Percentiles rank a stretch among this genome's conserved stretches.
Evolutionary conservation across 805 yeast species (phyloP).

Genomic region (Monosporozyma yasuniensis): DNA sequence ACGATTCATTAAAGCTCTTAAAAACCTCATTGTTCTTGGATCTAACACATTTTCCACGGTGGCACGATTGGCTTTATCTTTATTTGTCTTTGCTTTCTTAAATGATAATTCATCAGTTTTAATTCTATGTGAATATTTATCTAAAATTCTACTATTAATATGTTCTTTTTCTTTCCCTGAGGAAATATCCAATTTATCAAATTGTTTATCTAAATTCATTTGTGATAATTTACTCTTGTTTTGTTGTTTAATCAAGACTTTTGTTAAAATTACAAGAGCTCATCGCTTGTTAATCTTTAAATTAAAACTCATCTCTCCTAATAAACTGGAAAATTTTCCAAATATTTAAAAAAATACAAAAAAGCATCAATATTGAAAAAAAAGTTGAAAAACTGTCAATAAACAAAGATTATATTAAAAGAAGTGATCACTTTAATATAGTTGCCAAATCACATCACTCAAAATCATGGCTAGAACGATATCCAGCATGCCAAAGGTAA

Average conservation of each 20-base stretch:
- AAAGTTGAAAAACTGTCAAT: too few species aligned
- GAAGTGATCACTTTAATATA: background rate
- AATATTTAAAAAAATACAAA: background rate
- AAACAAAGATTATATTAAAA: background rate
- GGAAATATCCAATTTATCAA: constrained; percentile 12
- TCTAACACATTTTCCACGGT: constrained; percentile 95
- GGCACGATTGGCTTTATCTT: constrained; percentile 87
- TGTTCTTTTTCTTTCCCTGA: constrained; percentile 18
- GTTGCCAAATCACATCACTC: background rate
- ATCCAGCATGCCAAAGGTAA: constrained; percentile 15
- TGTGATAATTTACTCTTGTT: background rate
- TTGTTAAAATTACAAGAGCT: background rate
- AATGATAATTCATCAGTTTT: constrained; percentile 51
- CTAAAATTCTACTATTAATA: constrained; percentile 43
- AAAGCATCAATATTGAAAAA: background rate
- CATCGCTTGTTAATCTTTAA: background rate
- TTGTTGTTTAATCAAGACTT: too few species aligned
- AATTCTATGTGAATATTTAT: constrained; percentile 54
- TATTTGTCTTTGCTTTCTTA: constrained; percentile 50
- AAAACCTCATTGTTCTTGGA: constrained; percentile 81
- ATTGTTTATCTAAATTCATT: constrained; percentile 14
- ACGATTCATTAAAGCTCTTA: constrained; percentile 71
- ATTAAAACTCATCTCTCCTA: background rate
- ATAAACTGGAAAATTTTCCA: background rate
- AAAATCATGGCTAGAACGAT: background rate